These are phyloP conservation scores for Candida sakaeoensis DNA, from an alignment of 805 yeast species.

Conservation along the genomic window DNA sequence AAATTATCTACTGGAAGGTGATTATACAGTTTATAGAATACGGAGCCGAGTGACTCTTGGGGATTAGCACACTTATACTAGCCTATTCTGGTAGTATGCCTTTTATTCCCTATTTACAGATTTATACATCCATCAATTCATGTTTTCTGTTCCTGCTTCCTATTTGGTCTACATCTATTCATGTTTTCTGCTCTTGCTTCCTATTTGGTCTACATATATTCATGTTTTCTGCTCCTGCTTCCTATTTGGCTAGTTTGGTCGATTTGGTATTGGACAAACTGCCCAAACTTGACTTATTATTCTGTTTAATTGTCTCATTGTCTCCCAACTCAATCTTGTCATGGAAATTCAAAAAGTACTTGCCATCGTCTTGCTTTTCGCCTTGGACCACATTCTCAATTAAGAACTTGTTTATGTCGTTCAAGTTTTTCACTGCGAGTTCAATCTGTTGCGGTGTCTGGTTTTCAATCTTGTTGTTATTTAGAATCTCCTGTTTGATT, in stretches of 20 bases:
- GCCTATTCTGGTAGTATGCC: too few relatives aligned
- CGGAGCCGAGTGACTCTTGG: too few relatives aligned
- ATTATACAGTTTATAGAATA: too few relatives aligned
- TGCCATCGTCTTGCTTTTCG: constrained; percentile 40
- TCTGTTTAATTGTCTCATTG: constrained; percentile 69
- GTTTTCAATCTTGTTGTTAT: constrained; percentile 15
- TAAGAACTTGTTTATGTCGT: constrained; percentile 69
- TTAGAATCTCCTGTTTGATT: constrained; percentile 52
- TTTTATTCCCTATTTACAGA: too few relatives aligned
- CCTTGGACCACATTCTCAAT: constrained; percentile 87
- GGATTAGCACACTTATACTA: too few relatives aligned
- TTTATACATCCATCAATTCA: too few relatives aligned
- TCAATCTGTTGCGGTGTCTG: constrained; percentile 20
- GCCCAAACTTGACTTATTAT: constrained; percentile 40
- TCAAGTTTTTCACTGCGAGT: constrained; percentile 50
- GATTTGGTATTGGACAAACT: constrained; percentile 43
- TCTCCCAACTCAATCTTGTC: constrained; percentile 85
- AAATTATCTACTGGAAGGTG: too few relatives aligned
- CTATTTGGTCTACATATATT: too few relatives aligned
- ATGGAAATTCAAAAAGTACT: constrained; percentile 65
- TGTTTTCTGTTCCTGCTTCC: too few relatives aligned
- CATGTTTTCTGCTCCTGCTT: too few relatives aligned
- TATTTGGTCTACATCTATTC: too few relatives aligned
- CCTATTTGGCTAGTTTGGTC: constrained; percentile 39
- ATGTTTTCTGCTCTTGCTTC: too few relatives aligned